Conservation (phyloP, 2,329 filamentous ascomycete genomes). For the Penicillium sp. region DNA sequence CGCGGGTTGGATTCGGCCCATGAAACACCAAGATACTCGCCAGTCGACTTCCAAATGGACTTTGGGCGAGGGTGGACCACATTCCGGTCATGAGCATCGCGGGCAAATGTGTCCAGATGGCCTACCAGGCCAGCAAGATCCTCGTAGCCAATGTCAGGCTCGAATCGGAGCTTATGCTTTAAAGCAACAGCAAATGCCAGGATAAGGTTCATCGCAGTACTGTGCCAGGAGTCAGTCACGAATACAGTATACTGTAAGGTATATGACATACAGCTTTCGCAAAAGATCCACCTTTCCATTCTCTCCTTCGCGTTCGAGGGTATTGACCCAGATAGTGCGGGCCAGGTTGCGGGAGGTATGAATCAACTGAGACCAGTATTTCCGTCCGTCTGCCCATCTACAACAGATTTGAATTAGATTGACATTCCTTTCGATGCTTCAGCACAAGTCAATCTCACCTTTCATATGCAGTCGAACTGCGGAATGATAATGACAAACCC, state of each 20-base stretch:
- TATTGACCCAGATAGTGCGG: conserved; percentile 77
- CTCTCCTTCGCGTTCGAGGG: conserved; percentile 54
- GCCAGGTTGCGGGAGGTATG: conserved; percentile 54
- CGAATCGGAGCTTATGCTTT: conserved; percentile 78
- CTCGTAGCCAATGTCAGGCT: conserved; percentile 70
- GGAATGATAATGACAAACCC: conserved; percentile 70
- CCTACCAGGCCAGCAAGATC: conserved; percentile 65
- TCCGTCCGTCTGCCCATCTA: conserved; percentile 57
- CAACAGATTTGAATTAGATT: neutral
- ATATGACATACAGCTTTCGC: conserved; percentile 52
- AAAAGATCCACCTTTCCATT: conserved; percentile 61
- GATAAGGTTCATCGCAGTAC: conserved; percentile 67
- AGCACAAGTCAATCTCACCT: conserved; percentile 36
- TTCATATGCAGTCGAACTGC: conserved; percentile 71
- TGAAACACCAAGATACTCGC: conserved; percentile 68
- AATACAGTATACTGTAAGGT: too few relatives aligned
- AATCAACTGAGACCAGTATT: conserved; percentile 55
- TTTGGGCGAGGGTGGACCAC: conserved; percentile 38
- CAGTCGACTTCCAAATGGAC: conserved; percentile 56
- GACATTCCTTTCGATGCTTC: neutral
- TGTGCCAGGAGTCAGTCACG: conserved; percentile 7
- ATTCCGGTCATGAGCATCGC: conserved; percentile 47
- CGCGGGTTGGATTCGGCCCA: conserved; percentile 74
- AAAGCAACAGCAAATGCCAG: conserved; percentile 70
- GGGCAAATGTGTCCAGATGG: conserved; percentile 71